Base-by-base conservation (phyloP, 306 rosid genomes). In the Dryas octopetala region DNA sequence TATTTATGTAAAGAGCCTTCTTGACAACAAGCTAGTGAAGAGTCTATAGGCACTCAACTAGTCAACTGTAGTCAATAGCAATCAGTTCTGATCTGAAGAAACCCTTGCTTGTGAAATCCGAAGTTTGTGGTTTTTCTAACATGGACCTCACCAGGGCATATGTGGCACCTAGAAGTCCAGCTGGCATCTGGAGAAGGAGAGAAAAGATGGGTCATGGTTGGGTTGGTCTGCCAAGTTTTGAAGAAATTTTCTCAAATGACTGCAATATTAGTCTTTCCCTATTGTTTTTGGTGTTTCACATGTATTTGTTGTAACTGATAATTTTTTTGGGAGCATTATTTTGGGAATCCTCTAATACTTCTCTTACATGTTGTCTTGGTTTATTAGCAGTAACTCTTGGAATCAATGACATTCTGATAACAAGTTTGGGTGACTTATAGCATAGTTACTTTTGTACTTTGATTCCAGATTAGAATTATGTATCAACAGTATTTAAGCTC, bases 71-170 rank as follows among this genome's bases (percentile, higher is more conserved):
- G 14, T 17, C n/a, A 66, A 5, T 67, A n/a, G 16, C 38, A 49
- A 69, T 52, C 50, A 28, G 59, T 55, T 38, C 41, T 53, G 7
- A 43, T 40, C 14, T 70, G 51, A 70, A 54, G 17, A 53, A 23
- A 53, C 7, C 32, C 15, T 23, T 23, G 9, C 41, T 63, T 7
- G 13, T 15, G 7, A 40, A 38, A 6, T 14, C 23, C 48, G 6
- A 63, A 4, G 50, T 41, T 43, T 8, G 11, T 16, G 3, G 50
- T 16, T n/a, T 8, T 17, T 63, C 45, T 23, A 26, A 48, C 72
- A 48, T 23, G 45, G 72, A 68, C 44, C 59, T 68, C 45, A 26
- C 59, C 40, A 23, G 58, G 23, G 45, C 68, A 63, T 63, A 26
- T 5, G 57, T 9, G 4, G 28, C 12, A 63, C 23, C 15, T 1